Base-by-base conservation (phyloP, 2,329 filamentous ascomycete genomes). In the Sclerotinia glacialis region DNA sequence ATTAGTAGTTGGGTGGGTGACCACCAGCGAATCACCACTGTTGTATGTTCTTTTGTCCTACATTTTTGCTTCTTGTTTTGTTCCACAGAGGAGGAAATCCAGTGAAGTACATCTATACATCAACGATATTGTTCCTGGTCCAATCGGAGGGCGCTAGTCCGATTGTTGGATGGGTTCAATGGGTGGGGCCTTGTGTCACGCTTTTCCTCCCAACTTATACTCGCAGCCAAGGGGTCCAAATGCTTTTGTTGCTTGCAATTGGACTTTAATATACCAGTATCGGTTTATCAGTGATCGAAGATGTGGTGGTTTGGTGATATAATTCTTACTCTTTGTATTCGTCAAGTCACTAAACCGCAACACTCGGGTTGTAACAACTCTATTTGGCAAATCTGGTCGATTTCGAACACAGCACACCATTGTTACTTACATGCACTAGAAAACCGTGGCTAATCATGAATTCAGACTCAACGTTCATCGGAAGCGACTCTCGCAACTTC, bases 401-500 rank as follows among this genome's bases (percentile, higher is more conserved):
- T 23, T 37, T 16, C 11, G 31, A 23, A 31, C 11, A 23, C 21
- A 14, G 21, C 11, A 34, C 31, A 37, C 5, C n/a, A 37, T 11
- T 55, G 3, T 16, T 40, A 12, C 37, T 40, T 40, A 40, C 37
- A 54, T 37, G 52, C 52, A 37, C 5, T 23, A 49, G 16, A 37
- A 37, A 26, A 16, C 28, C 31, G 23, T 21, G 37, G 37, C 55
- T 61, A 62, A 61, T 37, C 59, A 64, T 42, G 69, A 69, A 68
- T 66, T 68, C 71, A 86, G 83, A 81, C 85, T 67, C 86, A 90
- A 77, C 85, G 92, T 67, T 93, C 91, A 31, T 93, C 95, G 11
- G 95, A 99, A 79, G 89, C 92, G n/a, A 99, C 95, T 0, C 82
- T 99, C 7, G 95, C 91, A 3, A 89, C 91, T 0, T 95, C 92